A percentile compares a stretch with the other conserved stretches of the same genome.
phyloP scores from a whole-genome alignment of 768 basidiomycete species.

The Phaffia australis region DNA sequence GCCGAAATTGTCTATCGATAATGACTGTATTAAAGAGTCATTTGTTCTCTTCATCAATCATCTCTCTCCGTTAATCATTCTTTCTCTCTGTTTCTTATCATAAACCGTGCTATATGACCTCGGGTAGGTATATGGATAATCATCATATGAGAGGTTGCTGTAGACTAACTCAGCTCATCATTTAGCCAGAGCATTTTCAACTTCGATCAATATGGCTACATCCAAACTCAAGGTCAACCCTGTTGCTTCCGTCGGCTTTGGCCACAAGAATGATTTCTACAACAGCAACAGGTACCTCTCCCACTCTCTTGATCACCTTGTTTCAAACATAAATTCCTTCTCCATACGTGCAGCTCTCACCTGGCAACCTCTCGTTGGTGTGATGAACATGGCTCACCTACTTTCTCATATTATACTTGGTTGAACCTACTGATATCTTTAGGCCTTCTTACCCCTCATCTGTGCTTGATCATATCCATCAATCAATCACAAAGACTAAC shows the following conservation, averaged over 20 bases:
- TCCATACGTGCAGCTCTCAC: background rate
- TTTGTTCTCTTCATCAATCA: no score
- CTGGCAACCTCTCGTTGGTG: background rate
- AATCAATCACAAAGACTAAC: background rate
- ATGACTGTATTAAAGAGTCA: no score
- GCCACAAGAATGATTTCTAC: background rate
- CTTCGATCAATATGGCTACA: no score
- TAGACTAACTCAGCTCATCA: no score
- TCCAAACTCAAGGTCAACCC: slow-evolving; percentile 1
- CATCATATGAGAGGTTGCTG: no score
- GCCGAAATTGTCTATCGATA: no score
- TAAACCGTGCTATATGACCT: no score
- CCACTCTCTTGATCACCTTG: no score
- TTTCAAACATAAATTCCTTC: background rate
- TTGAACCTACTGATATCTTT: background rate
- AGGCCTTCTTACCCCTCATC: slow-evolving; percentile 1
- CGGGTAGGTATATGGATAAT: no score
- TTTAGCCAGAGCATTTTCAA: no score
- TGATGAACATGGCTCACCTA: background rate
- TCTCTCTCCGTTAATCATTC: no score
- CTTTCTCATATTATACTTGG: background rate
- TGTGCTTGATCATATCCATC: slow-evolving; percentile 6
- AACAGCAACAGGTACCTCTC: background rate
- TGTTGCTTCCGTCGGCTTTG: slow-evolving; percentile 4
- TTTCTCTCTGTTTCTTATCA: no score